Conservation (phyloP, 208 protist genomes). For the Naegleria gruberi region DNA sequence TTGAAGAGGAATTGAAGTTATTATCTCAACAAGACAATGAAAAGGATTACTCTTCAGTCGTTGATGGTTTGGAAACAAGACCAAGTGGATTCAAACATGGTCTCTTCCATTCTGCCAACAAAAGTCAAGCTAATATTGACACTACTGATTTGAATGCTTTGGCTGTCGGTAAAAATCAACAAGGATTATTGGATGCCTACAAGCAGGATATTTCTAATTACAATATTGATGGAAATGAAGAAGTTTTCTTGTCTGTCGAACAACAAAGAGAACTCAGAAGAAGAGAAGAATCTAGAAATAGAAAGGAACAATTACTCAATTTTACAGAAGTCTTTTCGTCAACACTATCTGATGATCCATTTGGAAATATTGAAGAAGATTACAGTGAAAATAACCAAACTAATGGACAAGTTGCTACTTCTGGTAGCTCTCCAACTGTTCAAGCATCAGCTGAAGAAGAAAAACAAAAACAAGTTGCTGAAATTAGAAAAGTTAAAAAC, state of each 20-base stretch:
- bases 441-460: neutral
- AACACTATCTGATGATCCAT: neutral
- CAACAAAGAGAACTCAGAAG: neutral
- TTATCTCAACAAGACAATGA: neutral
- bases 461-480: neutral
- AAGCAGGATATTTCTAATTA: neutral
- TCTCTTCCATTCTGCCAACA: neutral
- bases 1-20: neutral
- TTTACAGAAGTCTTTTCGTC: neutral
- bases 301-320: neutral
- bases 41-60: neutral
- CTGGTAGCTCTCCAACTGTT: neutral
- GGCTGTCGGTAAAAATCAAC: neutral
- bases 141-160: neutral
- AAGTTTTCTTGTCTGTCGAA: neutral
- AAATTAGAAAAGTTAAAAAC: neutral
- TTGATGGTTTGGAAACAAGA: neutral
- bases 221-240: neutral
- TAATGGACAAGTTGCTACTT: neutral
- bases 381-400: no score
- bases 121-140: neutral
- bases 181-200: neutral
- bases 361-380: neutral
- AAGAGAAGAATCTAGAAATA: neutral
- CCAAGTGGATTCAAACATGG: slow-evolving; percentile 7